Evolutionary conservation across 2,329 filamentous ascomycete genomes (phyloP).

Genomic region (Ophiostoma piceae): DNA sequence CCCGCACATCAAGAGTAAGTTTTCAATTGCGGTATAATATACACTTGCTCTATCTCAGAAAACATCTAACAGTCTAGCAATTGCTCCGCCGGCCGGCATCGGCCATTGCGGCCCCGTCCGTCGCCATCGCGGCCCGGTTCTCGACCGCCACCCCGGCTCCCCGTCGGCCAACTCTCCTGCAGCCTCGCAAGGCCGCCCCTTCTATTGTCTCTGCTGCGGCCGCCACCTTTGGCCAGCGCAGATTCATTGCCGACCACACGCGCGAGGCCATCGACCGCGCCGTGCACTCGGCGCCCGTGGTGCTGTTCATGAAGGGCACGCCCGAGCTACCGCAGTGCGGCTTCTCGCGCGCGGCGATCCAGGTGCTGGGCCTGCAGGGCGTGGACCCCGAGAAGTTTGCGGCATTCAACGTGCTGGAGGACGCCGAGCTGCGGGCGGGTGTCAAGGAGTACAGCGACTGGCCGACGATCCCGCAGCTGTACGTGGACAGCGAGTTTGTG

Average conservation of each 20-base stretch:
- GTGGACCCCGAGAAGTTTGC: conserved; percentile 94
- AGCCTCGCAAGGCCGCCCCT: background rate
- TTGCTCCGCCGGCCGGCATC: conserved; percentile 21
- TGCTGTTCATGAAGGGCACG: conserved; percentile 91
- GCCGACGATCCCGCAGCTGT: conserved; percentile 97
- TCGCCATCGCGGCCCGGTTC: conserved; percentile 14
- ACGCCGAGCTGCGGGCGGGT: conserved; percentile 76
- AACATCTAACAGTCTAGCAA: conserved; percentile 18
- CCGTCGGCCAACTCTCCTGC: background rate
- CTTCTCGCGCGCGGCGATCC: conserved; percentile 90
- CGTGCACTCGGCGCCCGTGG: conserved; percentile 79
- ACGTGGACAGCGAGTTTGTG: conserved; percentile 91
- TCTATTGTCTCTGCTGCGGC: background rate
- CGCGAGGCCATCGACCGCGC: conserved; percentile 84
- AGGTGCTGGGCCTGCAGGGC: conserved; percentile 90
- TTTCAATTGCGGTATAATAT: background rate
- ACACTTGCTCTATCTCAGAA: background rate
- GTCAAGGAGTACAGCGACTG: conserved; percentile 99
- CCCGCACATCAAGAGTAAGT: conserved; percentile 25
- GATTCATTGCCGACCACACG: conserved; percentile 65
- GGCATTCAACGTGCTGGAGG: conserved; percentile 96
- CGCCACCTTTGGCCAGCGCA: conserved; percentile 13
- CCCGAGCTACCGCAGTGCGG: conserved; percentile 76
- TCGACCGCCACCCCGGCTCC: conserved; percentile 14
- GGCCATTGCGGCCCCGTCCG: conserved; percentile 4